Percentiles rank a stretch among this genome's conserved stretches.
Conservation (phyloP, 108 stramenopile genomes). For the Fistulifera pelliculosa region DNA sequence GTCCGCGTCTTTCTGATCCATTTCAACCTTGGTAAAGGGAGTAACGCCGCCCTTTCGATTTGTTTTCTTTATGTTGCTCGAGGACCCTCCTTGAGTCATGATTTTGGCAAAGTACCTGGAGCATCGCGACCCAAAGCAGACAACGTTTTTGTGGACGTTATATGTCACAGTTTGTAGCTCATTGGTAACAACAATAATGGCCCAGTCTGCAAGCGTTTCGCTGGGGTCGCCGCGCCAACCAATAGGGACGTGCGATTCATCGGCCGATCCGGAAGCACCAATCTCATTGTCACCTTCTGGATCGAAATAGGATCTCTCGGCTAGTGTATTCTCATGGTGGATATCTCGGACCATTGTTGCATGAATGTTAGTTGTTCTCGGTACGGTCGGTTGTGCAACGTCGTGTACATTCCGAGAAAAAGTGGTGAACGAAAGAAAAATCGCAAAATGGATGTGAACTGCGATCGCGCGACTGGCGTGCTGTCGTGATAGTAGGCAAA, state of each 20-base stretch:
- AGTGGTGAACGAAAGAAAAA: too few species aligned
- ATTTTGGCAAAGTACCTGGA: slow-evolving; percentile 28
- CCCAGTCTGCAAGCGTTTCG: slow-evolving; percentile 29
- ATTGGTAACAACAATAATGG: slow-evolving; percentile 29
- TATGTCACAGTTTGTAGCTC: slow-evolving; percentile 28
- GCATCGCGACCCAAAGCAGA: slow-evolving; percentile 22
- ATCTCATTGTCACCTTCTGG: too few species aligned
- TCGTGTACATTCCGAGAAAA: too few species aligned
- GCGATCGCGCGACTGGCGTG: neutral
- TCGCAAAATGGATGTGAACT: neutral
- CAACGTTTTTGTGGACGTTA: slow-evolving; percentile 33
- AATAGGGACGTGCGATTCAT: too few species aligned
- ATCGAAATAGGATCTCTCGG: too few species aligned
- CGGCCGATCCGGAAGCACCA: too few species aligned
- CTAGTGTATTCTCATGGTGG: too few species aligned
- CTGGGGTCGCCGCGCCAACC: slow-evolving; percentile 30
- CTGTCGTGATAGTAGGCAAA: too few species aligned
- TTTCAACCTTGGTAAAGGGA: slow-evolving; percentile 29
- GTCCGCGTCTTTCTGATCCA: slow-evolving; percentile 33
- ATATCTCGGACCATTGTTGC: too few species aligned
- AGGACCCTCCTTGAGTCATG: slow-evolving; percentile 7
- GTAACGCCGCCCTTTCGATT: slow-evolving; percentile 4
- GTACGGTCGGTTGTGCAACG: too few species aligned
- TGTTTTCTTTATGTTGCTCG: slow-evolving; percentile 2
- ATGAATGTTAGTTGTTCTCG: too few species aligned